These are phyloP conservation scores for Spongispora temasekensis DNA, from an alignment of 1,284 basidiomycete species.

Conservation along the genomic window DNA sequence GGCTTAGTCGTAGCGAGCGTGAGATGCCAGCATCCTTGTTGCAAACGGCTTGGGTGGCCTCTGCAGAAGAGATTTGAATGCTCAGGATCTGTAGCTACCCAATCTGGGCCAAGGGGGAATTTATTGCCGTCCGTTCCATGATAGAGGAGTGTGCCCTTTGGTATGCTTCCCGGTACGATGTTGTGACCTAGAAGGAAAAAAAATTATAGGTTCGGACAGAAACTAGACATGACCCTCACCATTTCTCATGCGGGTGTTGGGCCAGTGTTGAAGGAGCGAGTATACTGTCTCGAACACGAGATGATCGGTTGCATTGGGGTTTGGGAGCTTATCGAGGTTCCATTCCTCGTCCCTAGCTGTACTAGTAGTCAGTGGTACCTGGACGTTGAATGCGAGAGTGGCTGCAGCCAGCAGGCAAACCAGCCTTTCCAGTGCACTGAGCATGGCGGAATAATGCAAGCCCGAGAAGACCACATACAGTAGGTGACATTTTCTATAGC, in stretches of 20 bases:
- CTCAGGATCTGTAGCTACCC: slow-evolving; percentile 46
- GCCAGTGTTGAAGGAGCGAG: slow-evolving; percentile 48
- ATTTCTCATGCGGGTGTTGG: slow-evolving; percentile 51
- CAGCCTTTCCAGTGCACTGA: slow-evolving; percentile 2
- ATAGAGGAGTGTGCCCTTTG: slow-evolving; percentile 44
- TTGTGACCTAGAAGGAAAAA: slow-evolving; percentile 40
- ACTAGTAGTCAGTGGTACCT: slow-evolving; percentile 11
- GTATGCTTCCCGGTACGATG: slow-evolving; percentile 43
- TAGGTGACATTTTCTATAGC: too few relatives aligned
- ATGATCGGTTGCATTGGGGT: slow-evolving; percentile 23
- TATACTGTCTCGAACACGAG: slow-evolving; percentile 32
- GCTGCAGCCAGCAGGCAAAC: slow-evolving; percentile 1
- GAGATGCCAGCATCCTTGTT: slow-evolving; percentile 39
- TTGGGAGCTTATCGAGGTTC: slow-evolving; percentile 17
- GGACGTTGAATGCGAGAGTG: slow-evolving; percentile 2
- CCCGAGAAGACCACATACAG: too few relatives aligned
- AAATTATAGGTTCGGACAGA: background rate
- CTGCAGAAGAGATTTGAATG: slow-evolving; percentile 43
- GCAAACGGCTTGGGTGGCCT: background rate
- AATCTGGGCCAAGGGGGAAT: slow-evolving; percentile 41
- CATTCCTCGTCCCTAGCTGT: slow-evolving; percentile 5
- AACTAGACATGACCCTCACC: slow-evolving; percentile 26
- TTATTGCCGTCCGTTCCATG: slow-evolving; percentile 32
- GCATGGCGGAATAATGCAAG: slow-evolving; percentile 12
- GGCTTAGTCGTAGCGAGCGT: slow-evolving; percentile 39